Conservation (phyloP, 192 early-diverging fungal genomes). For the Dissophora globulifera region DNA sequence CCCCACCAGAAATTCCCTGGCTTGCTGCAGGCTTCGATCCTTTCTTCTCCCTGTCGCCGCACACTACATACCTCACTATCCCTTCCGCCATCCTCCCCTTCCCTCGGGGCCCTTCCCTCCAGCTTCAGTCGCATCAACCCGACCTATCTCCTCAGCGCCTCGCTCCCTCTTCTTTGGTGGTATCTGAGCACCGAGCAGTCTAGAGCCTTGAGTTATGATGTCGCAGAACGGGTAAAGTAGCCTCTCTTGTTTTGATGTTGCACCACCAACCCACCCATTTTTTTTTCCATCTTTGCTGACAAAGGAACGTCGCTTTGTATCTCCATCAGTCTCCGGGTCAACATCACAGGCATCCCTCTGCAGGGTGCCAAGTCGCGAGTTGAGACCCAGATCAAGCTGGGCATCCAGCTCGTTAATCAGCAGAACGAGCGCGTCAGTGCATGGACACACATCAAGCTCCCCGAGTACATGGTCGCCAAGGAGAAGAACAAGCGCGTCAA, state of each 20-base stretch:
- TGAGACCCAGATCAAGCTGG: constrained; percentile 95
- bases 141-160: background rate
- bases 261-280: background rate
- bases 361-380: constrained; percentile 86
- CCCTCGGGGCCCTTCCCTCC: background rate
- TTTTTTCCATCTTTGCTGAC: background rate
- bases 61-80: constrained; percentile 1
- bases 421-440: constrained; percentile 73
- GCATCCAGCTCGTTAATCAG: constrained; percentile 80
- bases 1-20: no score
- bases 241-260: background rate
- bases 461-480: constrained; percentile 84
- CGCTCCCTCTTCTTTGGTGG: background rate
- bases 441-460: constrained; percentile 88
- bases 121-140: background rate
- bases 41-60: no score
- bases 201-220: constrained; percentile 25
- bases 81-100: background rate
- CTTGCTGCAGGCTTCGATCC: no score
- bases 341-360: constrained; percentile 59
- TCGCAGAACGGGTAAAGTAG: constrained; percentile 34
- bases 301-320: background rate
- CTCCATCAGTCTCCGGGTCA: constrained; percentile 36
- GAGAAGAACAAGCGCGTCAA: constrained; percentile 71
- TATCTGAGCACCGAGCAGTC: background rate